Conservation (phyloP, 192 early-diverging fungal species). For the Linnemannia hyalina region DNA sequence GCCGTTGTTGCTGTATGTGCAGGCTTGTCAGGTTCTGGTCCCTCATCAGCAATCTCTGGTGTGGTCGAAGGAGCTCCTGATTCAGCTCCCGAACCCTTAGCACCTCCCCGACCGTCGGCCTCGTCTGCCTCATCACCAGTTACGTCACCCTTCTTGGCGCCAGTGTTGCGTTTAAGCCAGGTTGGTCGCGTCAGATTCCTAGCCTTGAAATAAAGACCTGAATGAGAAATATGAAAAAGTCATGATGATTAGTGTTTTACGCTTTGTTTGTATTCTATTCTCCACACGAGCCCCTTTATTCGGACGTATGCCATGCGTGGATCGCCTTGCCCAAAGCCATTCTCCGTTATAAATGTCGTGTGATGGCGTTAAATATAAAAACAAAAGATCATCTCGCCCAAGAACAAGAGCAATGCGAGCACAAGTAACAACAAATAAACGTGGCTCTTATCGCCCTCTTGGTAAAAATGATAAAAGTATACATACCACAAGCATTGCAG, state of each 20-base stretch:
- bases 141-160: slow-evolving; percentile 27
- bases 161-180: slow-evolving; percentile 65
- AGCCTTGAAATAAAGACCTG: slow-evolving; percentile 69
- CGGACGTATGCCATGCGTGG: neutral
- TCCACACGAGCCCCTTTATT: neutral
- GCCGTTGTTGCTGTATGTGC: neutral
- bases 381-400: too few species aligned
- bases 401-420: neutral
- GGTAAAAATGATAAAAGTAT: slow-evolving; percentile 5
- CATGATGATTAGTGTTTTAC: neutral
- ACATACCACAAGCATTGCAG: slow-evolving; percentile 97
- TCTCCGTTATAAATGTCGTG: slow-evolving; percentile 2
- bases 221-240: neutral
- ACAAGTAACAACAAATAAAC: neutral
- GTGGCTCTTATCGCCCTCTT: neutral
- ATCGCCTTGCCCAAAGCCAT: neutral
- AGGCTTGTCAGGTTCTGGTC: slow-evolving; percentile 13
- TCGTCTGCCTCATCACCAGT: slow-evolving; percentile 27
- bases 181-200: slow-evolving; percentile 66
- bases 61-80: neutral
- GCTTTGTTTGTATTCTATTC: slow-evolving; percentile 2
- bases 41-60: neutral
- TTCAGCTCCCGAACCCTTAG: neutral
- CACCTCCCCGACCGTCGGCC: neutral
- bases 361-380: neutral